These are phyloP conservation scores for Epichloe coenophiala DNA, from an alignment of 2,329 filamentous ascomycete genomes.

Conservation along the genomic window DNA sequence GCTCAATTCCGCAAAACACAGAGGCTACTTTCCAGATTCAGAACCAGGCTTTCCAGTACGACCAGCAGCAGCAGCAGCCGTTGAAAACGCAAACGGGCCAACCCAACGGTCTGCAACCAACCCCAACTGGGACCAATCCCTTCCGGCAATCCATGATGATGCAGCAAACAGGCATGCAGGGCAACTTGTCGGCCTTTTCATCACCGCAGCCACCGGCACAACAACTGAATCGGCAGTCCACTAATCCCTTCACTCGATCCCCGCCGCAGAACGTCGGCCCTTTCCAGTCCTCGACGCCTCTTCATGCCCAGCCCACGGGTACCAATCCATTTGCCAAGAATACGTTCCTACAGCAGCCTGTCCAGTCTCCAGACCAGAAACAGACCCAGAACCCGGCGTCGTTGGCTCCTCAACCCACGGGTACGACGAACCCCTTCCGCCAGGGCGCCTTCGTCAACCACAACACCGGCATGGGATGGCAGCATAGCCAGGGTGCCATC, in stretches of 20 bases:
- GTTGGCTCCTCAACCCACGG: slow-evolving; percentile 64
- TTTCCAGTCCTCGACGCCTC: slow-evolving; percentile 19
- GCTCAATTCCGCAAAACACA: slow-evolving; percentile 45
- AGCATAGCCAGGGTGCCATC: slow-evolving; percentile 62
- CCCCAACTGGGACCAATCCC: slow-evolving; percentile 57
- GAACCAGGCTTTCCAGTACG: slow-evolving; percentile 11
- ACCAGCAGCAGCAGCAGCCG: slow-evolving; percentile 10
- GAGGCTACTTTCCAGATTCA: slow-evolving; percentile 34
- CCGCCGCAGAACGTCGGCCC: slow-evolving; percentile 25
- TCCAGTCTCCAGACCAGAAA: slow-evolving; percentile 30
- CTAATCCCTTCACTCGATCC: slow-evolving; percentile 76
- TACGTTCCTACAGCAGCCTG: slow-evolving; percentile 16
- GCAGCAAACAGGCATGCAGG: slow-evolving; percentile 36
- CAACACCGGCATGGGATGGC: slow-evolving; percentile 78
- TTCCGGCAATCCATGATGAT: slow-evolving; percentile 85
- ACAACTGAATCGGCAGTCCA: slow-evolving; percentile 48
- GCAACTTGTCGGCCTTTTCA: slow-evolving; percentile 16
- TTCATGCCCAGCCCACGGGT: slow-evolving; percentile 38
- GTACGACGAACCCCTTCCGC: slow-evolving; percentile 87
- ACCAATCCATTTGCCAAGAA: slow-evolving; percentile 46
- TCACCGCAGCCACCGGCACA: slow-evolving; percentile 28
- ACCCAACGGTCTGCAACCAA: slow-evolving; percentile 27
- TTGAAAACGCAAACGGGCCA: slow-evolving; percentile 19
- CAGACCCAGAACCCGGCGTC: slow-evolving; percentile 23
- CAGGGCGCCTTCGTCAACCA: slow-evolving; percentile 86